phyloP scores from a whole-genome alignment of 106 monocot genomes.

The Dioscorea alata region DNA sequence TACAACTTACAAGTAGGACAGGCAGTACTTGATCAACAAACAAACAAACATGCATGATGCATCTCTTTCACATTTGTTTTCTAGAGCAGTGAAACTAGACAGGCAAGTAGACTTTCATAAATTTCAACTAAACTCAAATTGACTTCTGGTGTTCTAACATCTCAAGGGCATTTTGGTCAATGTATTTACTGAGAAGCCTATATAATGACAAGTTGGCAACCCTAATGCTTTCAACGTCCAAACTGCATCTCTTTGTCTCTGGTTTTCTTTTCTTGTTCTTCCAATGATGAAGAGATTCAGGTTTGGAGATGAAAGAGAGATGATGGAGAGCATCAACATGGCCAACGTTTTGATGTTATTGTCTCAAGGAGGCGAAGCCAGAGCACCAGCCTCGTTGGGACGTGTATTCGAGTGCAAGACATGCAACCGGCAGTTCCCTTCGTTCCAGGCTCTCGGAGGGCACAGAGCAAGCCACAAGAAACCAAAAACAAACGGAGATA shows the following conservation, averaged over 20 bases:
- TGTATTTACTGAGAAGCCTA: background rate
- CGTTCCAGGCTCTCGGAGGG: constrained; percentile 36
- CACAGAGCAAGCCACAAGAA: constrained; percentile 40
- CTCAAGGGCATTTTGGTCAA: too few relatives aligned
- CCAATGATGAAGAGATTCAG: constrained; percentile 21
- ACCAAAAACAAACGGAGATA: background rate
- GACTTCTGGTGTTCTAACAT: too few relatives aligned
- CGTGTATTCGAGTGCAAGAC: constrained; percentile 34
- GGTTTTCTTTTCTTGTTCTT: background rate
- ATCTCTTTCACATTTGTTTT: too few relatives aligned
- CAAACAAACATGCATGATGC: too few relatives aligned
- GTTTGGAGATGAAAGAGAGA: constrained; percentile 19
- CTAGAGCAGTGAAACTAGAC: too few relatives aligned
- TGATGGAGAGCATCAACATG: constrained; percentile 25
- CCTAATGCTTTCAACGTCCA: background rate
- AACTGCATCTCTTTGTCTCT: background rate
- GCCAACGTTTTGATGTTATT: constrained; percentile 37
- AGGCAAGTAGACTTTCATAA: too few relatives aligned
- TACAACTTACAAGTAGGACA: too few relatives aligned
- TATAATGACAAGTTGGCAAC: background rate
- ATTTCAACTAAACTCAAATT: too few relatives aligned
- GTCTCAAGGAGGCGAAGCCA: constrained; percentile 6
- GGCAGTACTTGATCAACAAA: too few relatives aligned
- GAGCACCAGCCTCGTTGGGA: too few relatives aligned
- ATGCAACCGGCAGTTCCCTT: constrained; percentile 28